These are phyloP conservation scores for sunflower (Helianthus annuus) DNA, from an alignment of 129 eudicot species.

Conservation along the genomic window HanXRQr2.0-SUNRISE NC_035449.2:6278101-6278600, in stretches of 20 bases:
- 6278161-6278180: constrained; percentile 7
- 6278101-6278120: not conserved
- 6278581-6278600: not conserved
- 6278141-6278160: not conserved
- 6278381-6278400: too few species aligned
- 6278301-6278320: too few species aligned
- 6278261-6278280: too few species aligned
- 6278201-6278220: not conserved
- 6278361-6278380: too few species aligned
- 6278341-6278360: too few species aligned
- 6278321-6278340: too few species aligned
- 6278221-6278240: constrained; percentile 8
- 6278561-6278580: not conserved
- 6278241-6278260: not conserved
- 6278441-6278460: too few species aligned
- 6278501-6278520: not conserved
- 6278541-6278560: constrained; percentile 2
- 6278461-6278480: not conserved
- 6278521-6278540: not conserved
- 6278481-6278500: constrained; percentile 4
- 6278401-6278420: too few species aligned
- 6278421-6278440: not conserved
- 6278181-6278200: not conserved
- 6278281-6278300: too few species aligned
- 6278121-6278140: not conserved